Percentiles rank a stretch among this genome's conserved stretches.
phyloP scores from a whole-genome alignment of 2,329 filamentous ascomycete species.

The Aspergillus neotritici region DNA sequence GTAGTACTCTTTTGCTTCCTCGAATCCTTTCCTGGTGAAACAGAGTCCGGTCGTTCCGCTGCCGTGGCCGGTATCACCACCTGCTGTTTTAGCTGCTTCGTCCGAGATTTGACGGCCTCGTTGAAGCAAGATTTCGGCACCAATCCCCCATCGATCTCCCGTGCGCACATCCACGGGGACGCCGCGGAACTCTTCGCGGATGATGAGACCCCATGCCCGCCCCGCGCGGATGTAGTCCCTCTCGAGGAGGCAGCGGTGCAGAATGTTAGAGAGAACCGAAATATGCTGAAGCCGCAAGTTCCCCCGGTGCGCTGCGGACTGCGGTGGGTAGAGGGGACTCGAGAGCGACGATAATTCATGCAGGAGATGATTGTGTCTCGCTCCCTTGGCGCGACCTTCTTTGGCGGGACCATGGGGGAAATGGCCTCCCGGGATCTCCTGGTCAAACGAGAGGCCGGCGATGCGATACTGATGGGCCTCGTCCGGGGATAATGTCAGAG shows the following conservation, averaged over 20 bases:
- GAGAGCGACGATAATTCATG: slow-evolving; percentile 27
- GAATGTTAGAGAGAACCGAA: slow-evolving; percentile 59
- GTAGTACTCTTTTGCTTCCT: slow-evolving; percentile 63
- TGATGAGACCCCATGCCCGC: slow-evolving; percentile 67
- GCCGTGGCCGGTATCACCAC: slow-evolving; percentile 1
- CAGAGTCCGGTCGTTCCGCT: slow-evolving; percentile 17
- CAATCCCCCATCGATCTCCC: slow-evolving; percentile 72
- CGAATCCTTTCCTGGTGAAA: slow-evolving; percentile 49
- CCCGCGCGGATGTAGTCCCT: slow-evolving; percentile 67
- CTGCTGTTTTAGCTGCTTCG: slow-evolving; percentile 3
- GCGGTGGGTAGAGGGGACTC: slow-evolving; percentile 31
- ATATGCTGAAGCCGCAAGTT: slow-evolving; percentile 52
- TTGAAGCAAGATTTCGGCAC: slow-evolving; percentile 75
- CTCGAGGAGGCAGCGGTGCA: slow-evolving; percentile 66
- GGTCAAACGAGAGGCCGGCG: slow-evolving; percentile 35
- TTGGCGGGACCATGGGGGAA: slow-evolving; percentile 37
- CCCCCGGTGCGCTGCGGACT: slow-evolving; percentile 26
- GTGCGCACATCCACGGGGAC: slow-evolving; percentile 61
- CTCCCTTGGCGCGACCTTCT: slow-evolving; percentile 6
- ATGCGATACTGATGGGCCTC: slow-evolving; percentile 41
- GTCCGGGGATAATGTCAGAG: slow-evolving; percentile 33
- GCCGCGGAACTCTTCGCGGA: slow-evolving; percentile 56
- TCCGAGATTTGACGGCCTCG: slow-evolving; percentile 28
- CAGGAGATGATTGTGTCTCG: slow-evolving; percentile 17
- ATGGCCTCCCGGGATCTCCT: slow-evolving; percentile 34